Conservation (phyloP, 257 asterid species). For the Solanum etuberosum region DNA sequence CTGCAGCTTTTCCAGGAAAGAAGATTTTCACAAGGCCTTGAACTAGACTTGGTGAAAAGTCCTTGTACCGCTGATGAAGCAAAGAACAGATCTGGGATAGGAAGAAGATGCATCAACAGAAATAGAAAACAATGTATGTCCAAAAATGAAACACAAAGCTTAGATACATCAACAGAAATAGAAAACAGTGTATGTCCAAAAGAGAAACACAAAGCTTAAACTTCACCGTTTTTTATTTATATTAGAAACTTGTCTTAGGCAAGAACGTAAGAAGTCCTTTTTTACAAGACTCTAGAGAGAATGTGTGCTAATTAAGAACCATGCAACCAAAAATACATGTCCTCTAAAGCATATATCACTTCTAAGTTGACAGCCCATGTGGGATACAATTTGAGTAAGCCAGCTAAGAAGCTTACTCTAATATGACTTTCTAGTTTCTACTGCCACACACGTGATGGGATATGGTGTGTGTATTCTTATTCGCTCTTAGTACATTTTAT, state of each 20-base stretch:
- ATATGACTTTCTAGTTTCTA: neutral
- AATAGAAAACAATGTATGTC: neutral
- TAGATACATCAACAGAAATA: neutral
- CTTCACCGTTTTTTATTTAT: neutral
- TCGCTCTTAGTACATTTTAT: neutral
- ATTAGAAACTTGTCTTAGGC: neutral
- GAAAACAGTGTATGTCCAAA: neutral
- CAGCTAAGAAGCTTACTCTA: neutral
- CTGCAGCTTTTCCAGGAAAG: slow-evolving; percentile 65
- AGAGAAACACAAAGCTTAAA: neutral
- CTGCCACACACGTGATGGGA: neutral
- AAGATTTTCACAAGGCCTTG: slow-evolving; percentile 90
- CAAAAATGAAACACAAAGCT: neutral
- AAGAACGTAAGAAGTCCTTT: neutral
- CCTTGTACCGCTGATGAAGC: slow-evolving; percentile 96
- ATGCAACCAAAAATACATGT: neutral
- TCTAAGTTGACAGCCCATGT: neutral
- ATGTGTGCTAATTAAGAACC: neutral
- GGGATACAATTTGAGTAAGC: neutral
- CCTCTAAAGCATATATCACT: neutral
- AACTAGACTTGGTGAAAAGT: slow-evolving; percentile 84
- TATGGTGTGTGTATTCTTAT: neutral
- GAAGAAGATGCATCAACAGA: neutral
- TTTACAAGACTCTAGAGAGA: neutral
- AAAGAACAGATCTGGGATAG: slow-evolving; percentile 80